A percentile compares a stretch with the other conserved stretches of the same genome.
These are phyloP conservation scores for Spergularia marina DNA, from an alignment of 148 eudicot species.

Conservation along the genomic window DNA sequence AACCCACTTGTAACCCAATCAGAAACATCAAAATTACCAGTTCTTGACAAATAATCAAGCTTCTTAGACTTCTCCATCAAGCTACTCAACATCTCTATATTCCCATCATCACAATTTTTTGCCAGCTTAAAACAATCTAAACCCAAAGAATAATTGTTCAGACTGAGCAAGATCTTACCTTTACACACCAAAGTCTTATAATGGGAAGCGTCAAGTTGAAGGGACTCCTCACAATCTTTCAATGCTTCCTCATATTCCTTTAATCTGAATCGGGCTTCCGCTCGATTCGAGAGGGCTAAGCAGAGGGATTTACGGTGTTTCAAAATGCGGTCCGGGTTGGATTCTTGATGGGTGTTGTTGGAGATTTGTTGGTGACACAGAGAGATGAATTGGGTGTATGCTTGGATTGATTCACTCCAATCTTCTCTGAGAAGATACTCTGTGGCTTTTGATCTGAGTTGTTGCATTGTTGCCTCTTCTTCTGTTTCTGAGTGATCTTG, in stretches of 20 bases:
- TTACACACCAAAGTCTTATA: constrained; percentile 75
- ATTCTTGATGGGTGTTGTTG: constrained; percentile 19
- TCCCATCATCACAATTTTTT: constrained; percentile 40
- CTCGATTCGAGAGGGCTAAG: constrained; percentile 68
- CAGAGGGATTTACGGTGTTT: constrained; percentile 70
- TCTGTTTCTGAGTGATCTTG: constrained; percentile 32
- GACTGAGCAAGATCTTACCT: constrained; percentile 68
- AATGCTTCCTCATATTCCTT: constrained; percentile 43
- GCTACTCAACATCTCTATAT: constrained; percentile 54
- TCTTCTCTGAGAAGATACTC: constrained; percentile 77
- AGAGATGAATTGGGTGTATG: constrained; percentile 59
- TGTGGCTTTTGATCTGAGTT: constrained; percentile 78
- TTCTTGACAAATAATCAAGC: constrained; percentile 54
- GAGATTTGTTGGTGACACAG: constrained; percentile 47
- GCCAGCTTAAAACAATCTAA: constrained; percentile 58
- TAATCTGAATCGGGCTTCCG: constrained; percentile 54
- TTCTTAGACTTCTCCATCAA: constrained; percentile 62
- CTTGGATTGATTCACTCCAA: constrained; percentile 51
- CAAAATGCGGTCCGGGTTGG: constrained; percentile 31
- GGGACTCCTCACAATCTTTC: constrained; percentile 68
- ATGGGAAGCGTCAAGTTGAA: constrained; percentile 50
- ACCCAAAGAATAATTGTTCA: constrained; percentile 51
- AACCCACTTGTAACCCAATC: constrained; percentile 65
- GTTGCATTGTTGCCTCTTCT: constrained; percentile 51
- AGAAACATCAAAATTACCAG: constrained; percentile 72